Base-by-base conservation (phyloP, 2,329 filamentous ascomycete species). In the Trematosphaeria pertusa region DNA sequence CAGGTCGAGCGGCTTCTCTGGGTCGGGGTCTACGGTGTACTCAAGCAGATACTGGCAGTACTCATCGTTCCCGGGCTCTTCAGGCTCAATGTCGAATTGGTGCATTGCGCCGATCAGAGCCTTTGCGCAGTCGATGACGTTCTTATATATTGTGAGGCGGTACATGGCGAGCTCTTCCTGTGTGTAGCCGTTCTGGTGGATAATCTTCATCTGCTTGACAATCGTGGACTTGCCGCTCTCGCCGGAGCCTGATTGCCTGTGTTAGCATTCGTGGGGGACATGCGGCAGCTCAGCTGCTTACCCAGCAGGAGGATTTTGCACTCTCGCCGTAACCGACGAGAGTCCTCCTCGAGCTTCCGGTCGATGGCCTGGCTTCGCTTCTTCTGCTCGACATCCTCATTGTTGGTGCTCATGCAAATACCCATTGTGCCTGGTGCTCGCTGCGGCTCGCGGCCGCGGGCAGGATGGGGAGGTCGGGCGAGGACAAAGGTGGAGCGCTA, bases 201-300 rank as follows among this genome's bases (percentile, higher is more conserved):
- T 97, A 64, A 99, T 99, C 77, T 97, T 99, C 94, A 99, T 99
- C 81, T 99, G 94, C 76, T 99, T 99, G 61, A 99, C 94, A 65
- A 99, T 97, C 8, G 94, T 99, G 48, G 94, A 97, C 77, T 99
- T 99, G 61, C 94, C 94, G 75, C 93, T 97, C 78, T 99, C 94
- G 58, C 94, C 94, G 58, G 94, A 97, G 58, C 94, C 94, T 97
- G 71, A 37, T 50, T 39, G 22, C 45, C 42, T 14, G 33, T 33
- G 62, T 72, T 70, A 73, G 67, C 61, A 46, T 14, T 31, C 21
- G 47, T 34, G 24, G 28, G 22, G 17, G 19, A 24, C 17, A 19
- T 21, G 24, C 15, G 9, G 28, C 18, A 18, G 44, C 26, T 32
- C 41, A 51, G 49, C 43, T 45, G 72, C 84, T 58, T 85, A 97